Evolutionary conservation across 768 basidiomycete species (phyloP), one percentile per base, ranked within the genome.

Genomic region (Russula vinacea): DNA sequence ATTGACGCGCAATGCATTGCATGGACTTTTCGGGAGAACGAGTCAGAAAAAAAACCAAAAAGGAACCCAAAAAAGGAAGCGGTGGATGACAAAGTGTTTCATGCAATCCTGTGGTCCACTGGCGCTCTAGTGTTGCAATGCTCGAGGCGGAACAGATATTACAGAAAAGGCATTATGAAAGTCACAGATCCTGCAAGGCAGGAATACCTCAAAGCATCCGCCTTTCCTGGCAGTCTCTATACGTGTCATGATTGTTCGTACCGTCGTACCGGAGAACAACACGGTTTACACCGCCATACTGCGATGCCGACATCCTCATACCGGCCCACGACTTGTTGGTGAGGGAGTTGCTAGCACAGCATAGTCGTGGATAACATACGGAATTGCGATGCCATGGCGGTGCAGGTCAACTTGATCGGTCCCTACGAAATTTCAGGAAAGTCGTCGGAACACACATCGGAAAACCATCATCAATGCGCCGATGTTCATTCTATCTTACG

Each of bases 111-210:
- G 58, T 49, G 58, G 49, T 37, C 39, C 22, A 33, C 53, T 29
- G 49, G 64, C 64, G 64, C 64, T 65, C 64, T 65, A 65, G 59
- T 65, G 64, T 37, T 65, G 64, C 64, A 45, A 61, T 65, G 63
- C 63, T 24, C 8, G 37, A 60, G 14, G 58, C 58, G 63, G 62
- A 39, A n/a, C 37, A 9, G n/a, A 26, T 6, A 35, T 26, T 17
- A 61, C 50, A 19, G 47, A 61, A 50, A 60, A 51, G 54, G 55
- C 37, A 37, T 52, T 45, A 55, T 59, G 17, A 49, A 60, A 60
- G 58, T 32, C 45, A 56, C 42, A 64, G 52, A 58, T 59, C 45
- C 52, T 53, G 58, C 37, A 37, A 39, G 6, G 39, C 14, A 26
- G 44, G n/a, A 47, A 45, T 51, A 45, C 52, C 50, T 49, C 61